Evolutionary conservation across 2,329 filamentous ascomycete genomes (phyloP), one percentile per base, ranked within the genome.

Genomic region (Phaeosphaeriaceae sp.): DNA sequence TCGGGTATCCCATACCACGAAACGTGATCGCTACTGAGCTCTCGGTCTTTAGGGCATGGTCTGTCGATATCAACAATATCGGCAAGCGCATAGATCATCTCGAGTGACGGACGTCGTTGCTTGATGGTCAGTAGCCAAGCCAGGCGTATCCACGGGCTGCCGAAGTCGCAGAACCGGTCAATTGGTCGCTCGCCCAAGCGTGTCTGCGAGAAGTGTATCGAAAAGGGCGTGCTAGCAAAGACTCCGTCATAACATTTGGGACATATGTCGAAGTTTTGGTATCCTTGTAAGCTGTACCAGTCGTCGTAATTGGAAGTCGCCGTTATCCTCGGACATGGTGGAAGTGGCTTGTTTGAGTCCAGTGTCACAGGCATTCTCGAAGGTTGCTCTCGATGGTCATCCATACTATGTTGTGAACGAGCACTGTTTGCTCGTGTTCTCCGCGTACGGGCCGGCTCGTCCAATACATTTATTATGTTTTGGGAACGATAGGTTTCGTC

Each of bases 91-190:
- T 87, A 83, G 23, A 97, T 79, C 4, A 95, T 75, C 11, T 83
- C 82, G 33, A 94, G 75, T 56, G 90, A 85, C 3, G 81, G 78
- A 15, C 83, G 78, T 11, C 84, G 76, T 58, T 90, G 84, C 71
- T 92, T 91, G 43, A 89, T 76, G 2, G 87, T 92, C 54, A 96
- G 80, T 3, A 92, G 80, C 85, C 89, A 96, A 1, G 92, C 92
- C 32, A 96, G 85, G 21, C 90, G 86, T 62, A 90, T 87, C 90
- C 92, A 97, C 1, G 87, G 84, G 11, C 84, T 81, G 23, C 89
- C 90, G 72, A 97, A 90, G 56, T 92, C 87, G 74, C 93, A 97
- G 37, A 82, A 79, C 6, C 89, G 80, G 37, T 83, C 79, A 33
- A 80, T 77, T 12, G 83, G 81, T 2, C 80, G 76, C 4, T 83